Percentiles rank a stretch among this genome's conserved stretches.
These are phyloP conservation scores for Hemerocallis citrina DNA, from an alignment of 106 monocot species.

Conservation along the genomic window DNA sequence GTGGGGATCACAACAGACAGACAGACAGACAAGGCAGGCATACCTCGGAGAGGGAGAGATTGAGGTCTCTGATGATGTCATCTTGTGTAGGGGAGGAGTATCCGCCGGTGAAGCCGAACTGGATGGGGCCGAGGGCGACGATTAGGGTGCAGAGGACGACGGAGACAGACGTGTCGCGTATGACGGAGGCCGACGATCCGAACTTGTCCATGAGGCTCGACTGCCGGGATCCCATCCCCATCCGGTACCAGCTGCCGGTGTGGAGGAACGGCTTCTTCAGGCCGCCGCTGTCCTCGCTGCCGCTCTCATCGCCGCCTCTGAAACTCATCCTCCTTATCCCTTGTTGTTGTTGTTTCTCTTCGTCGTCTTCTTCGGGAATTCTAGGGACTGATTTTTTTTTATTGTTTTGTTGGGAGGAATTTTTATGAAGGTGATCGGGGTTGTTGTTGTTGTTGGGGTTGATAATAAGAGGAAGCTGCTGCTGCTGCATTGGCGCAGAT, in stretches of 20 bases:
- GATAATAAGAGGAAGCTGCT: too few species aligned
- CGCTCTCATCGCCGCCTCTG: slow-evolving; percentile 51
- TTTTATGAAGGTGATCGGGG: too few species aligned
- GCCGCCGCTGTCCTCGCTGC: slow-evolving; percentile 39
- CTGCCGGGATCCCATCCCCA: slow-evolving; percentile 80
- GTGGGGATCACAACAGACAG: not conserved
- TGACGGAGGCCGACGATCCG: slow-evolving; percentile 61
- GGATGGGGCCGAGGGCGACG: slow-evolving; percentile 95
- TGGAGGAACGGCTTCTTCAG: slow-evolving; percentile 72
- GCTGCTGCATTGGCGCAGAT: too few species aligned
- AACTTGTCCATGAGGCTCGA: slow-evolving; percentile 66
- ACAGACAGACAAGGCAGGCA: not conserved
- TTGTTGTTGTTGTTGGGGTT: too few species aligned
- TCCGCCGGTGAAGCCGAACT: slow-evolving; percentile 93
- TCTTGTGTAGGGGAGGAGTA: slow-evolving; percentile 87
- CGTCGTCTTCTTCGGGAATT: too few species aligned
- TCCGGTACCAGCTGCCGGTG: slow-evolving; percentile 94
- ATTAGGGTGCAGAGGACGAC: slow-evolving; percentile 86
- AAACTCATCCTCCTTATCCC: slow-evolving; percentile 37
- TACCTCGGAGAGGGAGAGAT: slow-evolving; percentile 78
- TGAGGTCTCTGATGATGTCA: slow-evolving; percentile 60
- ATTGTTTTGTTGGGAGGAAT: too few species aligned
- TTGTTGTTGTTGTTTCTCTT: too few species aligned
- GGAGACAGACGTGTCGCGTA: slow-evolving; percentile 80
- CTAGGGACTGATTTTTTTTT: too few species aligned